These are phyloP conservation scores for Hymenoscyphus fructigenus DNA, from an alignment of 2,329 filamentous ascomycete species.

Conservation along the genomic window DNA sequence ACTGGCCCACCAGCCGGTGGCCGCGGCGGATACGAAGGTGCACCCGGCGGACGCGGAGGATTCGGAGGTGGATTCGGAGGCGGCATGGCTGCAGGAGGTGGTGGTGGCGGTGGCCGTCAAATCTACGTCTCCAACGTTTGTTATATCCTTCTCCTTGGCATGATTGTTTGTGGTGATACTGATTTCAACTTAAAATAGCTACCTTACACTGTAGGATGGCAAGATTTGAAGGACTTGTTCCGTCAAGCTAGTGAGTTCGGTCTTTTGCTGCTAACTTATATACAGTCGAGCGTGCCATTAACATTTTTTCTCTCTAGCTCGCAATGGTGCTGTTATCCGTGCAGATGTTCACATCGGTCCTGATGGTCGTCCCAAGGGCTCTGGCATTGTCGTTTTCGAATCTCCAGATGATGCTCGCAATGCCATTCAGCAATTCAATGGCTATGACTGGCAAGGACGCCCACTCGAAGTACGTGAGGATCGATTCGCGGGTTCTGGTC, in stretches of 20 bases:
- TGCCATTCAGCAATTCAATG: conserved; percentile 96
- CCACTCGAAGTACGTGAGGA: conserved; percentile 94
- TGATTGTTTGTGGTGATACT: conserved; percentile 31
- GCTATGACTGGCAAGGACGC: conserved; percentile 97
- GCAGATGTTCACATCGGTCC: conserved; percentile 92
- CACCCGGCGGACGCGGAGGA: conserved; percentile 45
- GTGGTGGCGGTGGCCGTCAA: conserved; percentile 72
- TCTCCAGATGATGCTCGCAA: conserved; percentile 91
- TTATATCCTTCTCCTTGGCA: conserved; percentile 44
- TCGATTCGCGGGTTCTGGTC: conserved; percentile 71
- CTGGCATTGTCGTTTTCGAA: conserved; percentile 95
- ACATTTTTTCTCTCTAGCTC: conserved; percentile 42
- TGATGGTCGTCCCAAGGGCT: conserved; percentile 92
- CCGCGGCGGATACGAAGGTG: conserved; percentile 60
- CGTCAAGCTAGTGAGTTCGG: conserved; percentile 84
- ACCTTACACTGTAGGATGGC: conserved; percentile 96
- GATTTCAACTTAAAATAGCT: conserved; percentile 62
- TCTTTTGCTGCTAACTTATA: conserved; percentile 29
- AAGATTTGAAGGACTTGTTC: conserved; percentile 98
- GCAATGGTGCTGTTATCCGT: conserved; percentile 79
- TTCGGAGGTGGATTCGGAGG: conserved; percentile 46
- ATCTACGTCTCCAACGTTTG: conserved; percentile 98
- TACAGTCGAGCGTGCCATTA: conserved; percentile 26
- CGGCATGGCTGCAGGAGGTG: conserved; percentile 52
- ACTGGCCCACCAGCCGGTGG: conserved; percentile 68